Base-by-base conservation (phyloP, 1,284 basidiomycete species). In the Xerocomus nothofagi region DNA sequence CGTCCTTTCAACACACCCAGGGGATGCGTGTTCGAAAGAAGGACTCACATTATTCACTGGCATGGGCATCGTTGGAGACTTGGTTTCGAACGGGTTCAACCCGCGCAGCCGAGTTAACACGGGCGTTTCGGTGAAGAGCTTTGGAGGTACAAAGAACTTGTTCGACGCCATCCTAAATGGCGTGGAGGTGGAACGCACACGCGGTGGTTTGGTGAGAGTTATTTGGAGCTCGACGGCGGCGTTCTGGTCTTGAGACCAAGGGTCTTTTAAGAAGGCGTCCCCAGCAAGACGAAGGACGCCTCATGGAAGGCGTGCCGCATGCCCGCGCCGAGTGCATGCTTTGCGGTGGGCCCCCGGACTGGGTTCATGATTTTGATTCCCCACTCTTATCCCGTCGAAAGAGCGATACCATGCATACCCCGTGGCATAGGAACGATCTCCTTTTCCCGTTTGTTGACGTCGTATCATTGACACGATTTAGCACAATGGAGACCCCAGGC, bases 241-340 rank as follows among this genome's bases (percentile, higher is more conserved):
- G 50, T 64, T 62, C 48, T 58, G 50, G 46, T 30, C 37, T 40
- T 34, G 43, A 31, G 42, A 40, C 33, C 44, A 49, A 41, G 59
- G 56, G 49, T 38, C 40, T 49, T 62, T 60, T 60, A 63, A 60
- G 53, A 52, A 49, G 51, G 48, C 43, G 27, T 52, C 53, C 36
- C 31, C 39, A 49, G 52, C 47, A 47, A 47, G 51, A 44, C 54
- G 44, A 53, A 51, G 51, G 42, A 51, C 31, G 61, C 61, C 61
- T 62, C 61, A 62, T 62, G 61, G 57, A 30, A 62, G 56, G 51
- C 49, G 47, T 62, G 61, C 60, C 56, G 61, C 60, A 62, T 47
- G 33, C 60, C 58, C 47, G 51, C 60, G 45, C 51, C 39, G 53
- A 31, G 48, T 62, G 50, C 63, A 47, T 53, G 60, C 51, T 39